Evolutionary conservation across 139 green algal species (phyloP).

Genomic region (Mychonastes homosphaera): DNA sequence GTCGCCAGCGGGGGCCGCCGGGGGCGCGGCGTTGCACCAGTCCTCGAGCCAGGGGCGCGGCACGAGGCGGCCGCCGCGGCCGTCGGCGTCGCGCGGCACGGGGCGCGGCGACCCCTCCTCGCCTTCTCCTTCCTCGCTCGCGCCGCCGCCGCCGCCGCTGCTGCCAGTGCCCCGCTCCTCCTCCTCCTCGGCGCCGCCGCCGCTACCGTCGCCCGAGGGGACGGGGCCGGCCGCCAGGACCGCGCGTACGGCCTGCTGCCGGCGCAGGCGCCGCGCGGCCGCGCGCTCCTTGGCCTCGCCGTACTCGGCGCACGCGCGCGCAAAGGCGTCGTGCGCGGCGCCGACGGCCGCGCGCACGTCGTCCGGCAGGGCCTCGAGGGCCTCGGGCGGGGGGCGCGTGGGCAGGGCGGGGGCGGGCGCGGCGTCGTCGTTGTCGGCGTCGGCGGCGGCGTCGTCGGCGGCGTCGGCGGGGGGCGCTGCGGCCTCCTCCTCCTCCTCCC

Average conservation of each 20-base stretch:
- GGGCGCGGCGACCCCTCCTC: not conserved
- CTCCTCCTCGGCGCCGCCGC: not conserved
- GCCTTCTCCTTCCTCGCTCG: not conserved
- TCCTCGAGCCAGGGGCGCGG: constrained; percentile 24
- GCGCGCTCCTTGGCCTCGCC: not conserved
- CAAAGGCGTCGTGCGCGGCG: not conserved
- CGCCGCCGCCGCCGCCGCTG: not conserved
- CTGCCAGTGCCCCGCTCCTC: not conserved
- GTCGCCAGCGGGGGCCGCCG: too few relatives aligned
- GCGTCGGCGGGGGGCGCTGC: not conserved
- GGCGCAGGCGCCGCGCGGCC: not conserved
- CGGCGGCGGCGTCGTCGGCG: not conserved
- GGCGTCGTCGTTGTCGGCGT: too few relatives aligned
- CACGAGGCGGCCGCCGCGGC: constrained; percentile 12
- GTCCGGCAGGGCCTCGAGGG: not conserved
- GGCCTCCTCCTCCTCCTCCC: not conserved
- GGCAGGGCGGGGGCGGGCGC: too few relatives aligned
- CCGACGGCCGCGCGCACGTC: not conserved
- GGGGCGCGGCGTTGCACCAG: constrained; percentile 20
- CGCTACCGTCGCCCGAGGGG: not conserved
- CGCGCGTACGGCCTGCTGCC: not conserved
- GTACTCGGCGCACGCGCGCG: not conserved
- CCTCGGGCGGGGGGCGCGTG: not conserved
- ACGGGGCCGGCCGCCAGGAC: not conserved
- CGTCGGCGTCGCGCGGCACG: not conserved